Evolutionary conservation across 805 yeast genomes (phyloP), one percentile per base, ranked within the genome.

Genomic region (Danielozyma ontarioensis): DNA sequence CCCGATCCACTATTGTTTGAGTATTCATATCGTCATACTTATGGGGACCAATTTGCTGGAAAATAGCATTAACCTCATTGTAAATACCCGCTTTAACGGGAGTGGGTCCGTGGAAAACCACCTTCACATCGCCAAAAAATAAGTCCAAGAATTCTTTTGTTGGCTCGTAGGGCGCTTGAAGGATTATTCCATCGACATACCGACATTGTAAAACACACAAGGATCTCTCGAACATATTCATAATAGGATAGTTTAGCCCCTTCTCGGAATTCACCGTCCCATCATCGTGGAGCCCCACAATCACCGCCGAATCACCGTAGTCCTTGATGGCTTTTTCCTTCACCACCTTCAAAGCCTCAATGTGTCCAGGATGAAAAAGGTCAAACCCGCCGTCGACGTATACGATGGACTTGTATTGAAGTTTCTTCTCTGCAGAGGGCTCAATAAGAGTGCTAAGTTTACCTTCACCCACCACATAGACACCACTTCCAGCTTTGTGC

Each of bases 291-390:
- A 86, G 52, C 2, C 95, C 95, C 7, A 81, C 85, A 2, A 84
- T 57, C 1, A 86, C 76, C 2, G 61, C 55, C 3, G 75, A 71
- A 7, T 58, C 55, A 2, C 48, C 55, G 3, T 27, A 14, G 1
- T 31, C 25, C 12, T 50, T 51, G 4, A 47, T 40, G 0, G 76
- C 73, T 15, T 49, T 44, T 23, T 57, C 56, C 21, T 67, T 52
- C 15, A 82, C 70, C 12, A 64, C 53, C 36, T 72, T 63, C 40
- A 90, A 64, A 7, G 81, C 81, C 44, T 79, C 82, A 36, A 90
- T 85, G 55, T 93, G 97, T 14, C 95, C 97, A 14, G 95, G 88
- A 55, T 87, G 88, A 62, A 93, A 89, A 34, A 93, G 68, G 57
- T 93, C 98, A 62, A 89, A 93, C 1, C 83, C 83, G 10, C 97